Conservation (phyloP, 2,329 filamentous ascomycete species). For the Chlorencoelia australis region DNA sequence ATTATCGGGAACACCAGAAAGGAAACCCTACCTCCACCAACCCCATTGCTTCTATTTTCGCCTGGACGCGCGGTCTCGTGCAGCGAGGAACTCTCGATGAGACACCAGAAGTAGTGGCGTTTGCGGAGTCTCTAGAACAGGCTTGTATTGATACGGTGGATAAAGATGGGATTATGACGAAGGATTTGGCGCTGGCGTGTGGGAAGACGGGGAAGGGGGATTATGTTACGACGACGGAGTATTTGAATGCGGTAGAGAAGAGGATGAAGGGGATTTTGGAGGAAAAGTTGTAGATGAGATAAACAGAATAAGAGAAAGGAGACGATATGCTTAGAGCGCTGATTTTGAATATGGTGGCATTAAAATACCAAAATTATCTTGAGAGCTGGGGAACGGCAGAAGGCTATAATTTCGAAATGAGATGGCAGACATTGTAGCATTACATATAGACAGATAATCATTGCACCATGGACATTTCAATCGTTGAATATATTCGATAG, state of each 20-base stretch:
- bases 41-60: conserved; percentile 97
- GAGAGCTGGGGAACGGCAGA: too few relatives aligned
- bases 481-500: too few relatives aligned
- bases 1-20: conserved; percentile 99
- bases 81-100: conserved; percentile 89
- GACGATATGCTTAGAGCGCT: too few relatives aligned
- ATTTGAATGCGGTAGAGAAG: conserved; percentile 85
- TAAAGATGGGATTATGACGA: conserved; percentile 94
- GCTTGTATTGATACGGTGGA: conserved; percentile 94
- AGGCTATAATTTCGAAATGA: too few relatives aligned
- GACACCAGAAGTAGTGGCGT: conserved; percentile 85
- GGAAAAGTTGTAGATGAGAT: conserved; percentile 63
- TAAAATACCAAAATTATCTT: too few relatives aligned
- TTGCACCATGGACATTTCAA: too few relatives aligned
- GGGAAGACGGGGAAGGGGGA: conserved; percentile 75
- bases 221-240: conserved; percentile 88
- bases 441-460: too few relatives aligned
- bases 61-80: conserved; percentile 89
- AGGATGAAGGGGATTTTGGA: conserved; percentile 72
- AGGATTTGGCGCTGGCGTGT: conserved; percentile 92
- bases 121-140: conserved; percentile 84
- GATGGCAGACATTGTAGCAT: too few relatives aligned
- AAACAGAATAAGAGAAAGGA: too few relatives aligned
- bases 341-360: too few relatives aligned
- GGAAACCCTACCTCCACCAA: conserved; percentile 95